A percentile compares a stretch with the other conserved stretches of the same genome.
Conservation (phyloP, 768 basidiomycete species). For the Termitomyces sp. region DNA sequence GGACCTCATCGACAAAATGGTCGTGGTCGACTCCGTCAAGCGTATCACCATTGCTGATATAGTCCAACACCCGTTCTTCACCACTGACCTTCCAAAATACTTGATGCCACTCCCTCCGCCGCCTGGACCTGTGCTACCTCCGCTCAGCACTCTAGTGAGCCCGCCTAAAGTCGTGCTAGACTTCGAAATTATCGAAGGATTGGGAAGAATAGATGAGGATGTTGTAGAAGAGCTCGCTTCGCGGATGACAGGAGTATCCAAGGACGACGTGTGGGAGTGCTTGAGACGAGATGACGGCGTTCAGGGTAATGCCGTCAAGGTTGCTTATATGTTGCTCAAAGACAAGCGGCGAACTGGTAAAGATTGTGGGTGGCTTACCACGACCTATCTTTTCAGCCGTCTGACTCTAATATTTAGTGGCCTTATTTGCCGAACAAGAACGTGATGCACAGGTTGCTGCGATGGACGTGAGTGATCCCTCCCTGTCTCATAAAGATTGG, state of each 20-base stretch:
- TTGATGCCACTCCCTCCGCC: slow-evolving; percentile 76
- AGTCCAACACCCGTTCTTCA: slow-evolving; percentile 87
- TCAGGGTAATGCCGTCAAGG: slow-evolving; percentile 90
- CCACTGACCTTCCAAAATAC: slow-evolving; percentile 78
- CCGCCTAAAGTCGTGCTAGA: slow-evolving; percentile 61
- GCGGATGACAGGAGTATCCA: slow-evolving; percentile 67
- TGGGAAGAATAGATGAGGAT: slow-evolving; percentile 89
- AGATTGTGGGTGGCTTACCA: slow-evolving; percentile 56
- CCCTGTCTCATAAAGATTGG: neutral
- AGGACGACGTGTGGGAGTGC: slow-evolving; percentile 85
- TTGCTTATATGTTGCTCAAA: slow-evolving; percentile 89
- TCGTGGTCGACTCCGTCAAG: slow-evolving; percentile 90
- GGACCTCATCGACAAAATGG: slow-evolving; percentile 81
- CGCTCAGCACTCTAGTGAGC: slow-evolving; percentile 64
- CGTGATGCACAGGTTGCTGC: slow-evolving; percentile 74
- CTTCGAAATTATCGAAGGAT: slow-evolving; percentile 84
- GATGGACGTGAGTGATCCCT: slow-evolving; percentile 58
- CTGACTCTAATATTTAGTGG: slow-evolving; percentile 36
- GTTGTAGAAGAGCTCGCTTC: slow-evolving; percentile 77
- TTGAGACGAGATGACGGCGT: slow-evolving; percentile 77
- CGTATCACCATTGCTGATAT: slow-evolving; percentile 93
- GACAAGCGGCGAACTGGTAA: slow-evolving; percentile 83
- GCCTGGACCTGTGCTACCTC: slow-evolving; percentile 72
- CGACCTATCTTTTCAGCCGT: neutral
- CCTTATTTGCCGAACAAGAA: slow-evolving; percentile 80